Evolutionary conservation across 306 rosid species (phyloP).

Genomic region (Adenanthera pavonina): DNA sequence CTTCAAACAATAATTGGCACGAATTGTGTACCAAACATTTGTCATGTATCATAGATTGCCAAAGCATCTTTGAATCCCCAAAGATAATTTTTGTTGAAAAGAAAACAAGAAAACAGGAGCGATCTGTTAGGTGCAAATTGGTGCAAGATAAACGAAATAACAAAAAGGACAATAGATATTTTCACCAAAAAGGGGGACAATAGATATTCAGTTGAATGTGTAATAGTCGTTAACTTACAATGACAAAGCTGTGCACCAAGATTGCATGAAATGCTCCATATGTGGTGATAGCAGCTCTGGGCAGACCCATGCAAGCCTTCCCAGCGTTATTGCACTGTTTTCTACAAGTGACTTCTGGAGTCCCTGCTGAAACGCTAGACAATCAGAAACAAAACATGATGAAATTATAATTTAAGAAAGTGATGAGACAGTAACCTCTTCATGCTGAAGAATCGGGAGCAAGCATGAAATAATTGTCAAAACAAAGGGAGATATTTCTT

Average conservation of each 20-base stretch:
- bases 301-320: constrained; percentile 98
- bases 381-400: constrained; percentile 40
- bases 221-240: constrained; percentile 54
- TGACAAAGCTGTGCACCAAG: constrained; percentile 96
- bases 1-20: not conserved
- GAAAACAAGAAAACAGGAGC: too few relatives aligned
- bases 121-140: too few relatives aligned
- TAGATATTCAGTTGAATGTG: not conserved
- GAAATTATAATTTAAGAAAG: constrained; percentile 19
- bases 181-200: not conserved
- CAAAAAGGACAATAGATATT: not conserved
- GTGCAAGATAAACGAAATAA: too few relatives aligned
- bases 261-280: constrained; percentile 98
- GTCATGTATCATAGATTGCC: not conserved
- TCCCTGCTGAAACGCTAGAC: constrained; percentile 61
- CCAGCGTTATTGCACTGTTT: constrained; percentile 97
- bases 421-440: constrained; percentile 66
- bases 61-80: too few relatives aligned
- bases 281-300: constrained; percentile 94
- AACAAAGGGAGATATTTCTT: constrained; percentile 87
- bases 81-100: too few relatives aligned
- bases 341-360: constrained; percentile 88
- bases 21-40: not conserved
- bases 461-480: constrained; percentile 76
- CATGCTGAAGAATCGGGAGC: constrained; percentile 89